phyloP scores from a whole-genome alignment of 176 grass and related monocot genomes.

The Avena eriantha region DNA sequence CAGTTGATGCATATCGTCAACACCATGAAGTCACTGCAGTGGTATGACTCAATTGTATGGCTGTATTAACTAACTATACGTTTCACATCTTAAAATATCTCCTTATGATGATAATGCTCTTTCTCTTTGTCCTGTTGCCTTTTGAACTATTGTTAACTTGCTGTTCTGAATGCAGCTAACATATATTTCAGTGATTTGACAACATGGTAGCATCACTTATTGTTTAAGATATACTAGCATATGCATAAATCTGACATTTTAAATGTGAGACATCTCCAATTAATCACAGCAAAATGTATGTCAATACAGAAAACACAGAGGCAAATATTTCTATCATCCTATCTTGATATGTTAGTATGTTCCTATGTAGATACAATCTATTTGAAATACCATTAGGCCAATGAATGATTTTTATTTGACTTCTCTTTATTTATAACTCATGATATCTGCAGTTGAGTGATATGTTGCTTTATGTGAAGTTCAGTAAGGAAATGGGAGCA shows the following conservation, averaged over 20 bases:
- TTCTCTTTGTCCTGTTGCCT: background rate
- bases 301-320: constrained; percentile 1
- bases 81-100: constrained; percentile 10
- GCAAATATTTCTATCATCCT: background rate
- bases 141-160: constrained; percentile 21
- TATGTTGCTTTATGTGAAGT: background rate
- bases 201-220: background rate
- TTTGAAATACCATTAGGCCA: constrained; percentile 18
- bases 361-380: background rate
- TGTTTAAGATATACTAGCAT: constrained; percentile 3
- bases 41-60: constrained; percentile 56
- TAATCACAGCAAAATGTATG: background rate
- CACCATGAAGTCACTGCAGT: constrained; percentile 93
- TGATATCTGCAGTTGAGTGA: constrained; percentile 27
- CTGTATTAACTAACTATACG: constrained; percentile 27
- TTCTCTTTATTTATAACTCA: constrained; percentile 27
- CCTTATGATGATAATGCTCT: constrained; percentile 6
- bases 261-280: background rate
- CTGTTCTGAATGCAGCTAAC: constrained; percentile 10
- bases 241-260: constrained; percentile 9
- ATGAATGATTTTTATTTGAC: constrained; percentile 26
- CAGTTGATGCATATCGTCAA: constrained; percentile 85
- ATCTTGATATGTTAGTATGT: constrained; percentile 5
- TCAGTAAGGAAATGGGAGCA: background rate
- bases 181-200: constrained; percentile 27